These are phyloP conservation scores for Mayamaea pseudoterrestris DNA, from an alignment of 108 stramenopile genomes.

Conservation along the genomic window DNA sequence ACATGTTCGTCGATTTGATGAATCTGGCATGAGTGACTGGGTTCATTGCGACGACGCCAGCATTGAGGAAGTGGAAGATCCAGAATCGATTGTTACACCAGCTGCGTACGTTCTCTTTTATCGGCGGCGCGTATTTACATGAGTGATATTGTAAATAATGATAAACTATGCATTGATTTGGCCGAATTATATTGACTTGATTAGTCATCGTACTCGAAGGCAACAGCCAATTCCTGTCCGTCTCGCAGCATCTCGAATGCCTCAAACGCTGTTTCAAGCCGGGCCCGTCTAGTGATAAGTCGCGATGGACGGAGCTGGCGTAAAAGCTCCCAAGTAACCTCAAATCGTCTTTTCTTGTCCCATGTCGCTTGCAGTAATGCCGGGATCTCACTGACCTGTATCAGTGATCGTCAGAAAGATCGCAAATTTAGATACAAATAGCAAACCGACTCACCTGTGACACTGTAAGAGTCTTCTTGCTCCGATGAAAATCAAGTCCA, in stretches of 20 bases:
- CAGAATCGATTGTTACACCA: slow-evolving; percentile 20
- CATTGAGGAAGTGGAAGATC: slow-evolving; percentile 19
- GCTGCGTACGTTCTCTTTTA: slow-evolving; percentile 77
- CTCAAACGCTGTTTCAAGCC: slow-evolving; percentile 38
- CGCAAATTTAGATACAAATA: no score
- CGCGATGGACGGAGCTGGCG: slow-evolving; percentile 54
- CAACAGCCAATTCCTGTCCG: slow-evolving; percentile 54
- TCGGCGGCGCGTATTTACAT: slow-evolving; percentile 38
- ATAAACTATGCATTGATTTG: no score
- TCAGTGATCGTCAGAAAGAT: no score
- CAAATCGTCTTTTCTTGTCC: slow-evolving; percentile 78
- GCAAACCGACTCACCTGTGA: no score
- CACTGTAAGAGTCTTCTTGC: slow-evolving; percentile 69
- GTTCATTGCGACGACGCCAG: slow-evolving; percentile 63
- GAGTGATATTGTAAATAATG: no score
- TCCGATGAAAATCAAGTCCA: slow-evolving; percentile 88
- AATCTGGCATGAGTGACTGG: slow-evolving; percentile 44
- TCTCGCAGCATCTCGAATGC: slow-evolving; percentile 61
- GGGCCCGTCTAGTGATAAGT: slow-evolving; percentile 43
- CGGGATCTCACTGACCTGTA: slow-evolving; percentile 63
- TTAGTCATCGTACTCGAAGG: slow-evolving; percentile 63
- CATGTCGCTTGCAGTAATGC: slow-evolving; percentile 52
- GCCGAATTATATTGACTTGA: no score
- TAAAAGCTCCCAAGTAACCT: slow-evolving; percentile 73
- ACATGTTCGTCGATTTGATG: slow-evolving; percentile 61